These are phyloP conservation scores for Limnomonas spitsbergensis DNA, from an alignment of 139 green algal genomes.

Conservation along the genomic window DNA sequence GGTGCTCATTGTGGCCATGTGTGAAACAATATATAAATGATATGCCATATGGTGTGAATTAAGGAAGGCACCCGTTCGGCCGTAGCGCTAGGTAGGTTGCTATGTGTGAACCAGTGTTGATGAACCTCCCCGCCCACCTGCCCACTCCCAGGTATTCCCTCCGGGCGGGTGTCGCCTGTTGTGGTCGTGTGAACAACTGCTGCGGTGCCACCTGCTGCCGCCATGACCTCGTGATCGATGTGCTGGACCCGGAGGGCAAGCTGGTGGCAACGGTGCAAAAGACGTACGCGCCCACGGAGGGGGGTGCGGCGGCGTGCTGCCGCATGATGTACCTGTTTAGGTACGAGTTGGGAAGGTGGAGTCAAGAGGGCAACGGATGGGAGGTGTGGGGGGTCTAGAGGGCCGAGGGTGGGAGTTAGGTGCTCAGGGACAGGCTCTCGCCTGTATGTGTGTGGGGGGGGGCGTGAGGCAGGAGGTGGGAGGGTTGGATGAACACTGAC, in stretches of 20 bases:
- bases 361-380: too few relatives aligned
- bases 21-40: background rate
- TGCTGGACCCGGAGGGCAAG: constrained; percentile 27
- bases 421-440: background rate
- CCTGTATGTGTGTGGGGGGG: background rate
- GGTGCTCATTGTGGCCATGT: constrained; percentile 1
- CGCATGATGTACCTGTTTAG: background rate
- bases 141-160: constrained; percentile 28
- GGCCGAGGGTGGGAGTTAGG: background rate
- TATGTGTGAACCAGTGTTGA: too few relatives aligned
- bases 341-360: too few relatives aligned
- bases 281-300: constrained; percentile 18
- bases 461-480: background rate
- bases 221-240: constrained; percentile 35
- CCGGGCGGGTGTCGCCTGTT: constrained; percentile 26
- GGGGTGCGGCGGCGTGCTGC: background rate
- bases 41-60: background rate
- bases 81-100: background rate
- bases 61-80: background rate
- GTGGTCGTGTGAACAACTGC: constrained; percentile 47
- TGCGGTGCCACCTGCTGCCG: constrained; percentile 45
- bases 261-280: constrained; percentile 14
- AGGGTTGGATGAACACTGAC: background rate
- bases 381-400: background rate
- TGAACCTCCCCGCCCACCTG: background rate